These are phyloP conservation scores for Zymoseptoria pseudotritici DNA, from an alignment of 2,329 filamentous ascomycete genomes.

Conservation along the genomic window DNA sequence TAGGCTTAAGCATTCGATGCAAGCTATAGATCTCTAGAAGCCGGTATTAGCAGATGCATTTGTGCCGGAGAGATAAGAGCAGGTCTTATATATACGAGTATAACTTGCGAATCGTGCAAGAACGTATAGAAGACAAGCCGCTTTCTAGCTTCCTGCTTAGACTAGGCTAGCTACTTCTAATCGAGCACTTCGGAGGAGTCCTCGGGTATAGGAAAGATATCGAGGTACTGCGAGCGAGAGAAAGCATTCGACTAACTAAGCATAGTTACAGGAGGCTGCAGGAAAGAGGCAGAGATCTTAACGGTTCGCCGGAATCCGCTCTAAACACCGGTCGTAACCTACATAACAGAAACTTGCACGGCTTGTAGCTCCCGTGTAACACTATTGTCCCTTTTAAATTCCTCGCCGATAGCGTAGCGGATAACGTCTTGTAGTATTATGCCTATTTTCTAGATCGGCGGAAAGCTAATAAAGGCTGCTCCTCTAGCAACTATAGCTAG, in stretches of 20 bases:
- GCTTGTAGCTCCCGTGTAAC: conserved; percentile 43
- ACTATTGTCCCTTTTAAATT: conserved; percentile 42
- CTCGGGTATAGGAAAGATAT: conserved; percentile 40
- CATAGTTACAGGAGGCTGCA: conserved; percentile 46
- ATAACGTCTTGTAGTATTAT: conserved; percentile 42
- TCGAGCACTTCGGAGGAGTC: conserved; percentile 53
- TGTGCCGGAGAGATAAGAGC: conserved; percentile 61
- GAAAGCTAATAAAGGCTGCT: conserved; percentile 49
- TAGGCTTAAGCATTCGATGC: conserved; percentile 56
- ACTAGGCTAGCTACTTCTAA: conserved; percentile 58
- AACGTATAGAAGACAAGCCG: conserved; percentile 58
- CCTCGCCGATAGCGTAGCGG: conserved; percentile 27
- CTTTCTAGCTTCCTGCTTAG: conserved; percentile 57
- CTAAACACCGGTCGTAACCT: conserved; percentile 48
- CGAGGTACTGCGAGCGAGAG: conserved; percentile 17
- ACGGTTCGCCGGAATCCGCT: conserved; percentile 50
- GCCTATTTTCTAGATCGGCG: conserved; percentile 53
- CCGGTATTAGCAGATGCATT: conserved; percentile 57
- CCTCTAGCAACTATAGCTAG: conserved; percentile 51
- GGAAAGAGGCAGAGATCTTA: conserved; percentile 50
- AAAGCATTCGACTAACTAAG: conserved; percentile 28
- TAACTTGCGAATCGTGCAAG: conserved; percentile 56
- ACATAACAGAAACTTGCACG: conserved; percentile 42
- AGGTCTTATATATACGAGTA: conserved; percentile 53
- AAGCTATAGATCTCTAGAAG: conserved; percentile 55